phyloP scores from a whole-genome alignment of 1,139 yeast genomes.

The Eremothecium coryli region DNA sequence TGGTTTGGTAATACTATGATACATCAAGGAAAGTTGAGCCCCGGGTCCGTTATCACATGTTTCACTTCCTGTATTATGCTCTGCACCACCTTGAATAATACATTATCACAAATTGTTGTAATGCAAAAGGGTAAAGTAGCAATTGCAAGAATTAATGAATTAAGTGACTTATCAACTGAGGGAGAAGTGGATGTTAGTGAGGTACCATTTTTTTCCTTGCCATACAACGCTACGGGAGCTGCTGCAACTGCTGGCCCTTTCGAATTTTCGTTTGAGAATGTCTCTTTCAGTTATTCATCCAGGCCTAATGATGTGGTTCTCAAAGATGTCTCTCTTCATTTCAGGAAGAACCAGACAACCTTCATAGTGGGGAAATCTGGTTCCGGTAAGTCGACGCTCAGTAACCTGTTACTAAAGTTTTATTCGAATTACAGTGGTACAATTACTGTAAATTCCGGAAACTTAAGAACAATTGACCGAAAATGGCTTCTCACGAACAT shows the following conservation, averaged over 20 bases:
- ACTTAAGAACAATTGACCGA: conserved; percentile 36
- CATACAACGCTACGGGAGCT: not conserved
- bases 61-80: conserved; percentile 71
- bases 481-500: conserved; percentile 55
- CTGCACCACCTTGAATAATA: conserved; percentile 46
- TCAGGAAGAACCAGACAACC: conserved; percentile 42
- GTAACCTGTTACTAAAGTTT: conserved; percentile 50
- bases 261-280: conserved; percentile 41
- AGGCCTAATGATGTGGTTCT: conserved; percentile 41
- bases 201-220: conserved; percentile 16
- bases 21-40: conserved; percentile 37
- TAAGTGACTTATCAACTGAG: conserved; percentile 11
- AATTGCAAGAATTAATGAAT: conserved; percentile 34
- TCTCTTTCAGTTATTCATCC: conserved; percentile 54
- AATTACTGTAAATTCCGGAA: conserved; percentile 47
- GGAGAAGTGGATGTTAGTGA: conserved; percentile 6
- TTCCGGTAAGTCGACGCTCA: conserved; percentile 81
- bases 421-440: conserved; percentile 43
- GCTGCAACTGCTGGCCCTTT: conserved; percentile 30
- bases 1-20: conserved; percentile 79
- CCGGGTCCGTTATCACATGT: conserved; percentile 68
- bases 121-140: conserved; percentile 62
- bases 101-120: conserved; percentile 45
- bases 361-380: conserved; percentile 83
- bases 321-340: conserved; percentile 36